Percentiles rank a stretch among this genome's conserved stretches.
Evolutionary conservation across 116 monocot genomes (phyloP).

Genomic region (Phalaenopsis hybrid): DNA sequence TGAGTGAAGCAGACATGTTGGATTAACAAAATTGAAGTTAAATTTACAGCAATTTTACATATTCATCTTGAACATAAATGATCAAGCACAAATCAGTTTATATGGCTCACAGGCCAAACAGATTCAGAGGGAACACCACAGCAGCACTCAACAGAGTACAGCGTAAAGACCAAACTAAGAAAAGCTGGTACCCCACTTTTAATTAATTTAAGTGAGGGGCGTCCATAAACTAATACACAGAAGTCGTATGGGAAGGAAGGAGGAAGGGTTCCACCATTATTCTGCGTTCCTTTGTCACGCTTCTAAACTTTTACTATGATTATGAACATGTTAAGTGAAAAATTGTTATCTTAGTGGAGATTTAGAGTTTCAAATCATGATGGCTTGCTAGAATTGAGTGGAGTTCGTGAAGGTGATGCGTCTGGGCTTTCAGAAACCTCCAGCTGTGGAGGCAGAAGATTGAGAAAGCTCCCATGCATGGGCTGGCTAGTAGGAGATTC

Average conservation of each 20-base stretch:
- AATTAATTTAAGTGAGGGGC: too few relatives aligned
- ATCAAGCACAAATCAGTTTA: too few relatives aligned
- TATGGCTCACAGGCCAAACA: too few relatives aligned
- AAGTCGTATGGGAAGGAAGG: neutral
- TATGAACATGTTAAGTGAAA: slow-evolving; percentile 13
- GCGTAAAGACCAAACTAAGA: too few relatives aligned
- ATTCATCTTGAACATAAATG: too few relatives aligned
- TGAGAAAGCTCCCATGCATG: slow-evolving; percentile 67
- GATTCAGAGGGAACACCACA: too few relatives aligned
- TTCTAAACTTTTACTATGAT: slow-evolving; percentile 3
- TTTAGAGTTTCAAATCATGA: slow-evolving; percentile 13
- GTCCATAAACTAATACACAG: neutral
- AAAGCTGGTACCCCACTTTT: too few relatives aligned
- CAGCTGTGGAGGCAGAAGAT: slow-evolving; percentile 53
- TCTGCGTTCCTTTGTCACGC: neutral
- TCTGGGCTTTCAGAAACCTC: slow-evolving; percentile 61
- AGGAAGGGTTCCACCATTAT: neutral
- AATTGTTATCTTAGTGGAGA: slow-evolving; percentile 34
- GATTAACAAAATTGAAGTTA: too few relatives aligned
- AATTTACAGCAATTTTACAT: too few relatives aligned
- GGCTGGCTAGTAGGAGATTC: slow-evolving; percentile 30
- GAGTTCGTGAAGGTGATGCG: slow-evolving; percentile 42
- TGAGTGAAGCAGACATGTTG: too few relatives aligned
- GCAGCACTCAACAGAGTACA: too few relatives aligned
- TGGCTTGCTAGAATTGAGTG: slow-evolving; percentile 20